These are phyloP conservation scores for Trichosporon ovoides DNA, from an alignment of 1,284 basidiomycete genomes.

Conservation along the genomic window DNA sequence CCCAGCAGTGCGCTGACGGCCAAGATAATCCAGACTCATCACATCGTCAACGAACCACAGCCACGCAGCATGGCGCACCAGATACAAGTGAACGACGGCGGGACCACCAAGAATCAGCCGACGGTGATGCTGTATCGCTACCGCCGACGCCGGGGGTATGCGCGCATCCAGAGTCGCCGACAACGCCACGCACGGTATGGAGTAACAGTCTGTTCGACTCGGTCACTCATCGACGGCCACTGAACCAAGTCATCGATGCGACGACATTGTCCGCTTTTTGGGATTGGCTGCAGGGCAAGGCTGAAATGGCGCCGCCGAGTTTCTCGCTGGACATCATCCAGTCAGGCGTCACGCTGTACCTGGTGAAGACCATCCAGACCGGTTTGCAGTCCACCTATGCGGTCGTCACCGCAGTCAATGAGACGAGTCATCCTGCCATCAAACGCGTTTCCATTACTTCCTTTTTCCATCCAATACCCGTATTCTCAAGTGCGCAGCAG, in stretches of 20 bases:
- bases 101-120: background rate
- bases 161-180: background rate
- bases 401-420: background rate
- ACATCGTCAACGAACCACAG: background rate
- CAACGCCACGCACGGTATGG: constrained; percentile 22
- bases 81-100: background rate
- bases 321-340: constrained; percentile 7
- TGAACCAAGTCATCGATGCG: constrained; percentile 26
- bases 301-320: background rate
- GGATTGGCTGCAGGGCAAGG: constrained; percentile 28
- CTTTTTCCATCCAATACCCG: too few species aligned
- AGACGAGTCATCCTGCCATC: too few species aligned
- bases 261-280: constrained; percentile 20
- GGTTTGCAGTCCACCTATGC: background rate
- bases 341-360: background rate
- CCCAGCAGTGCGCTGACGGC: background rate
- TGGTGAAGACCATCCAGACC: constrained; percentile 13
- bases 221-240: constrained; percentile 20
- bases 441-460: too few species aligned
- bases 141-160: background rate
- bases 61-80: background rate
- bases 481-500: too few species aligned
- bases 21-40: background rate
- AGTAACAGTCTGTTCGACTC: constrained; percentile 28
- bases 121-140: background rate